Base-by-base conservation (phyloP, 306 rosid genomes). In the Lathyrus sativus region DNA sequence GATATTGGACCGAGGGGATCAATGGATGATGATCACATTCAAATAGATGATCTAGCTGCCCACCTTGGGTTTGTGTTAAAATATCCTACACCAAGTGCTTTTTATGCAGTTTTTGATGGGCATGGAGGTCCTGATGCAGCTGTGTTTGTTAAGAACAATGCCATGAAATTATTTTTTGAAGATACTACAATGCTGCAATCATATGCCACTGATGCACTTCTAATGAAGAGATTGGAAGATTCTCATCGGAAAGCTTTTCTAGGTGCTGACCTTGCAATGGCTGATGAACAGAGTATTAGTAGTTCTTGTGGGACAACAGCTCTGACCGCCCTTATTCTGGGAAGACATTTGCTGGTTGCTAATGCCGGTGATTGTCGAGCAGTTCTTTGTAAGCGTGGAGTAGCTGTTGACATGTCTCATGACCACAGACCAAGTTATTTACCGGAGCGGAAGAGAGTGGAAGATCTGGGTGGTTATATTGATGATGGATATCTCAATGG, bases 111-210 rank as follows among this genome's bases (percentile, higher is more conserved):
- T 49, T 89, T 92, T 68, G 98, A 89, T 46, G 98, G 98, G 19
- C 98, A 92, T 56, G 96, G 89, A 19, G 98, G 98, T n/a, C 92
- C 98, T 35, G 86, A 84, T 11, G 98, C 96, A 39, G 96, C 98
- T 63, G 66, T 85, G 13, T 92, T 84, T 71, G 65, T 92, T 65
- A 89, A 89, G 81, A 79, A 79, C 65, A 79, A 89, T 80, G 95
- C 92, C 7, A 69, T 87, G 84, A 81, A 78, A 62, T 73, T 92
- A 19, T 87, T 92, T 63, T 87, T 92, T 66, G 79, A 85, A 72
- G 98, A 92, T 26, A 68, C 86, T 43, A 78, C 84, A 58, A 55
- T 86, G 82, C 83, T 82, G 4, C 91, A 79, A 62, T 67, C 76
- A 8, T 66, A 51, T 43, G 87, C 82, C 48, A 71, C 79, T 22